Conservation (phyloP, 805 yeast genomes). For the Sugiyamaella valdiviana region DNA sequence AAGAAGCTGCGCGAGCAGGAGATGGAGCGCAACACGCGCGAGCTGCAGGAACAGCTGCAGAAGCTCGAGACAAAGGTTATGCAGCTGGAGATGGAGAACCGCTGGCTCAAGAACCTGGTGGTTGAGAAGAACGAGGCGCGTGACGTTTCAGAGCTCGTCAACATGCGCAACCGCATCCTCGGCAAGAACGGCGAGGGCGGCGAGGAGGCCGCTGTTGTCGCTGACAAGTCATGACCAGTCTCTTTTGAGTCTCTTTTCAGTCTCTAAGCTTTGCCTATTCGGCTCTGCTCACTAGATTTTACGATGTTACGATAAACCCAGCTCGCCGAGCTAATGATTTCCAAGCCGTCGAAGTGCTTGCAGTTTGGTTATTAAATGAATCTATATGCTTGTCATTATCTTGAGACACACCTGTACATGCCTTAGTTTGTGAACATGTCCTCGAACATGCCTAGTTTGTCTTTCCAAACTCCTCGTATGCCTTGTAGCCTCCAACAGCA, state of each 20-base stretch:
- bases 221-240: too few species aligned
- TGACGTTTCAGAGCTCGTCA: conserved; percentile 24
- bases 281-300: too few species aligned
- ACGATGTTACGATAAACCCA: not conserved
- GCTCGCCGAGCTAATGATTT: not conserved
- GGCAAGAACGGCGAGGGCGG: conserved; percentile 3
- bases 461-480: not conserved
- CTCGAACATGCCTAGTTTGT: too few species aligned
- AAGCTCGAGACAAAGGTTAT: conserved; percentile 66
- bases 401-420: too few species aligned
- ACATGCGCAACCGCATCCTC: conserved; percentile 23
- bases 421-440: too few species aligned
- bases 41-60: conserved; percentile 60
- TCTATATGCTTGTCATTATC: not conserved
- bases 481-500: conserved; percentile 26
- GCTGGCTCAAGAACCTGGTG: conserved; percentile 72
- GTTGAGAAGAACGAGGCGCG: conserved; percentile 56
- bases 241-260: too few species aligned
- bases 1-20: conserved; percentile 90
- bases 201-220: not conserved
- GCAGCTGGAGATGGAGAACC: conserved; percentile 90
- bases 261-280: too few species aligned
- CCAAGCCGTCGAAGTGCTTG: not conserved
- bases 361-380: not conserved
- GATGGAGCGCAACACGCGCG: conserved; percentile 70